Evolutionary conservation across 768 basidiomycete species (phyloP), one percentile per base, ranked within the genome.

Genomic region (Leccinum boreale): DNA sequence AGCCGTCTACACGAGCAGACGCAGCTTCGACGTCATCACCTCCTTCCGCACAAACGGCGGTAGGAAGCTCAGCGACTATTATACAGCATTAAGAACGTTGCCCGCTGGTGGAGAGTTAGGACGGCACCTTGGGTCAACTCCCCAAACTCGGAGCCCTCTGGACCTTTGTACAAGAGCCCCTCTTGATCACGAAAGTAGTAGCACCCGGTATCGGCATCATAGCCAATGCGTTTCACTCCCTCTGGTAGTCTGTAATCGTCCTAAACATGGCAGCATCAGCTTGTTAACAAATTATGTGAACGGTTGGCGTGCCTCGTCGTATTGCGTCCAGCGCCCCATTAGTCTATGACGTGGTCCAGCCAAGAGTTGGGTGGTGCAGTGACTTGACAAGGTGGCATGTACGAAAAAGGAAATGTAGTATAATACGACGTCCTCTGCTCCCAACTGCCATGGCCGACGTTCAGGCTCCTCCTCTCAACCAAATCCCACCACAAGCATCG

Each of bases 121-220:
- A 12, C 58, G 63, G 44, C 68, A 81, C 80, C 77, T 70, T 66
- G 73, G 19, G 61, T 74, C 64, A 81, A 60, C 56, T 80, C 76
- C 23, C 89, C 84, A 61, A 79, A 89, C 67, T 84, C 74, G 33
- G 84, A 80, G 23, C 88, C 89, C 60, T 85, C 78, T 17, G 79
- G 73, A 31, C 81, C 81, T 70, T 83, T 84, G 86, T 65, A 84
- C 60, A 71, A 67, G 8, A 68, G 73, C 10, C 89, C 87, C 49
- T 78, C 79, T 3, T 56, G 56, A 69, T 84, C 83, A 24, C 79
- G 78, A 73, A 85, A 92, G 67, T 80, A 79, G 74, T 91, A 90
- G 50, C 79, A 75, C 50, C 82, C 80, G 2, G 79, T 78, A 74
- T 92, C 90, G 4, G 85, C 75, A 72, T 92, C 90, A 66, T 91